Evolutionary conservation across 768 basidiomycete species (phyloP), one percentile per base, ranked within the genome.

Genomic region (Mycena haematopus): DNA sequence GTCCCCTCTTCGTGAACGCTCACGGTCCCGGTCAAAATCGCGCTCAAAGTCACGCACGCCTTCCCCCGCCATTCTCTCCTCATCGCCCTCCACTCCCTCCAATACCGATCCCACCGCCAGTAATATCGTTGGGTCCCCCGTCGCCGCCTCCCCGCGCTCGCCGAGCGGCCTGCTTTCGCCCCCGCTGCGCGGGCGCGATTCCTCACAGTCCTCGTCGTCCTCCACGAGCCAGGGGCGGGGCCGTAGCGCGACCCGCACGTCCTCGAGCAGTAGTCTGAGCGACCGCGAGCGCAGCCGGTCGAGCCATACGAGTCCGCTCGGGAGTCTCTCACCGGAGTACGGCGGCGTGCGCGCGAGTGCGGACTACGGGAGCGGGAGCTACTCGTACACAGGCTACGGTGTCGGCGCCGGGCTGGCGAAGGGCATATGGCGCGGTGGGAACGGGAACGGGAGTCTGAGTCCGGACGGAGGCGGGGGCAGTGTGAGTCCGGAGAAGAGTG

Each of bases 201-300:
- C 69, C 38, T 71, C 63, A 19, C 52, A 49, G 11, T 67, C 66
- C 38, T 55, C 81, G 7, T 78, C 85, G 17, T 84, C 86, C 1
- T 85, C 84, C 29, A 79, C 83, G 27, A 75, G 81, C 46, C 84
- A 83, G 53, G 86, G 86, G 64, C 77, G 82, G 10, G 82, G 82
- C 15, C 56, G 65, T 13, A 61, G 62, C 53, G 58, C 56, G 15
- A 63, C 62, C 24, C 58, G 66, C 36, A 67, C 66, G 25, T 54
- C 59, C 19, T 44, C 36, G 11, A 64, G 55, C 24, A 69, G 69
- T 68, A 52, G 66, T 11, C 52, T 71, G n/a, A 73, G 77, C 54
- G 59, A 77, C 63, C 63, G 69, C 49, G 50, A 70, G 69, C 67
- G 66, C 49, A 74, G 72, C 45, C 69, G 70, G 25, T 58, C 55